Evolutionary conservation across 1,284 basidiomycete genomes (phyloP).

Genomic region (Cutaneotrichosporon mucoides): DNA sequence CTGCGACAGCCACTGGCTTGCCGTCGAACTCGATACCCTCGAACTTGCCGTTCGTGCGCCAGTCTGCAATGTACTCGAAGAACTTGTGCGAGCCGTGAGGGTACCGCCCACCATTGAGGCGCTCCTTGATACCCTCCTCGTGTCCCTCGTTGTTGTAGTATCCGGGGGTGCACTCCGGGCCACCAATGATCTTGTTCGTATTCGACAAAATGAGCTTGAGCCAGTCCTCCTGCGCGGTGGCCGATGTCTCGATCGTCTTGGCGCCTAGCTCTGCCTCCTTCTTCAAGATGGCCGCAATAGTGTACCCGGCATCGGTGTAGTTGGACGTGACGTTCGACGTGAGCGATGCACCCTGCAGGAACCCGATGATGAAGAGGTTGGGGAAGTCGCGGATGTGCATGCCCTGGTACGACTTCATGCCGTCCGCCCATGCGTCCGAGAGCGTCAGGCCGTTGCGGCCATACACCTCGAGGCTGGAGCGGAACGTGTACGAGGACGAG

Average conservation of each 20-base stretch:
- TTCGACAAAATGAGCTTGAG: constrained; percentile 6
- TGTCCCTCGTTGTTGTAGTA: constrained; percentile 17
- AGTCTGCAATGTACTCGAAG: constrained; percentile 14
- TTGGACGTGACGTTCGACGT: constrained; percentile 13
- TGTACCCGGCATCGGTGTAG: constrained; percentile 7
- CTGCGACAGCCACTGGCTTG: constrained; percentile 1
- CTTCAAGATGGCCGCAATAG: constrained; percentile 9
- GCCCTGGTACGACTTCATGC: constrained; percentile 13
- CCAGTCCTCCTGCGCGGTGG: constrained; percentile 6
- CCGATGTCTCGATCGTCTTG: not conserved
- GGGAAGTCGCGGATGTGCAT: constrained; percentile 16
- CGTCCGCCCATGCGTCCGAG: constrained; percentile 14
- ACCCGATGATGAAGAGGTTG: constrained; percentile 14
- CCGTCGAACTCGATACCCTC: constrained; percentile 16
- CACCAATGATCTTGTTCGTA: not conserved
- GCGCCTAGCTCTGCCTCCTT: constrained; percentile 8
- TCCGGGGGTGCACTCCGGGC: constrained; percentile 11
- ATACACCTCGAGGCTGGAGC: constrained; percentile 10
- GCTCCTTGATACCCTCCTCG: constrained; percentile 5
- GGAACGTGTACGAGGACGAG: constrained; percentile 5
- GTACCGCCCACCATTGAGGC: constrained; percentile 8
- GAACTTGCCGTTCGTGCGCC: constrained; percentile 14
- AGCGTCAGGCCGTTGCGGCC: constrained; percentile 9
- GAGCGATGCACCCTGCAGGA: constrained; percentile 9
- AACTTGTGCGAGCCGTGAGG: constrained; percentile 8